A percentile compares a stretch with the other conserved stretches of the same genome.
These are phyloP conservation scores for Xylaria venustula DNA, from an alignment of 495 filamentous ascomycete species.

Conservation along the genomic window DNA sequence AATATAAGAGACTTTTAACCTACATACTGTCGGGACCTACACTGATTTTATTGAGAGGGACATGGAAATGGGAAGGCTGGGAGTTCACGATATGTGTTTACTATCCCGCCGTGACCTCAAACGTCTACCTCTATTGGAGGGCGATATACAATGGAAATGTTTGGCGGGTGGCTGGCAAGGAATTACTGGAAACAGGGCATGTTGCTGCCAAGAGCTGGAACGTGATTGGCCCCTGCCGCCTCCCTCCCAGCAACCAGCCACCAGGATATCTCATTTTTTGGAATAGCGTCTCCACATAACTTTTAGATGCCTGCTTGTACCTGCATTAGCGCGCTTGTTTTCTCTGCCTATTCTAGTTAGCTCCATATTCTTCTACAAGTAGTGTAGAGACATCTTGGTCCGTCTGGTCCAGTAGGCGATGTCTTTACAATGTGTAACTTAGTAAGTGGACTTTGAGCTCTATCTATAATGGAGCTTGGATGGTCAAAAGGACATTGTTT, in stretches of 20 bases:
- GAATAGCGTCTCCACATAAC: too few relatives aligned
- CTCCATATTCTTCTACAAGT: not conserved
- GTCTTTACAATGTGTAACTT: too few relatives aligned
- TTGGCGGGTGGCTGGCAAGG: not conserved
- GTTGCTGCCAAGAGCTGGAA: too few relatives aligned
- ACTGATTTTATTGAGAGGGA: conserved; percentile 23
- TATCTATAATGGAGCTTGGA: too few relatives aligned
- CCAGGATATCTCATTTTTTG: not conserved
- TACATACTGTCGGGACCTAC: conserved; percentile 12
- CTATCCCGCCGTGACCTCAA: not conserved
- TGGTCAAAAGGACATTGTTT: too few relatives aligned
- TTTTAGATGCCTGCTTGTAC: conserved; percentile 13
- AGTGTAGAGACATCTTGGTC: too few relatives aligned
- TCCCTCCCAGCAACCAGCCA: conserved; percentile 13
- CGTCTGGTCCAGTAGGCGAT: too few relatives aligned
- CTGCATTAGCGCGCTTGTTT: conserved; percentile 17
- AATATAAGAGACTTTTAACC: not conserved
- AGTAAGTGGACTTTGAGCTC: too few relatives aligned
- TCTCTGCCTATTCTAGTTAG: not conserved
- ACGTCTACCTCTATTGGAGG: not conserved
- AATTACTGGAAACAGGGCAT: not conserved
- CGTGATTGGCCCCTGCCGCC: not conserved
- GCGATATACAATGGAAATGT: not conserved
- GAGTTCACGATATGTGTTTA: not conserved
- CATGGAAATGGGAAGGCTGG: conserved; percentile 28